Percentiles rank a stretch among this genome's conserved stretches.
Conservation (phyloP, 768 basidiomycete species). For the Leccinum imitatum region DNA sequence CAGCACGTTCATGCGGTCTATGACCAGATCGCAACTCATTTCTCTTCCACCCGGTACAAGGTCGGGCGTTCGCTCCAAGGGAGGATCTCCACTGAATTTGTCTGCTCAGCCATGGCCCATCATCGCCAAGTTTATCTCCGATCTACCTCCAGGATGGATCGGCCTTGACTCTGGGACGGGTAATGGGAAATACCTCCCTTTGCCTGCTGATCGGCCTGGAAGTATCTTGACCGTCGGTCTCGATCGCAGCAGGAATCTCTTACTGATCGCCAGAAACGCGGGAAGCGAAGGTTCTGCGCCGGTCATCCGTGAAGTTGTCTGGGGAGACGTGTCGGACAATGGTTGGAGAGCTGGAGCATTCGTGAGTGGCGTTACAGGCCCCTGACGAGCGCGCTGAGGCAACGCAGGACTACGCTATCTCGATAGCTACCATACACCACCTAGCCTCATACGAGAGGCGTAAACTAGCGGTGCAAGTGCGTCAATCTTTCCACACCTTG, state of each 20-base stretch:
- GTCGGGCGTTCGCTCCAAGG: slow-evolving; percentile 34
- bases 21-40: slow-evolving; percentile 82
- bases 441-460: slow-evolving; percentile 79
- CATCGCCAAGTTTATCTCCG: slow-evolving; percentile 70
- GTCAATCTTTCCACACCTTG: slow-evolving; percentile 7
- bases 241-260: slow-evolving; percentile 77
- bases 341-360: slow-evolving; percentile 80
- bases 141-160: slow-evolving; percentile 71
- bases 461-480: slow-evolving; percentile 69
- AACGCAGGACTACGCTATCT: slow-evolving; percentile 90
- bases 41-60: slow-evolving; percentile 89
- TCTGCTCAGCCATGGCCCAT: slow-evolving; percentile 82
- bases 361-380: slow-evolving; percentile 45
- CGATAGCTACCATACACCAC: slow-evolving; percentile 97
- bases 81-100: neutral
- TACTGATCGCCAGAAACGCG: slow-evolving; percentile 71
- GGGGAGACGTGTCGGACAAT: slow-evolving; percentile 72
- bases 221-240: slow-evolving; percentile 76
- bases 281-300: slow-evolving; percentile 37
- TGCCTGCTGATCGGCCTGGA: slow-evolving; percentile 60
- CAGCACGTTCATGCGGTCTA: slow-evolving; percentile 81
- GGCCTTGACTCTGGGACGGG: slow-evolving; percentile 96
- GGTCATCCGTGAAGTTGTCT: slow-evolving; percentile 66
- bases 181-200: slow-evolving; percentile 94
- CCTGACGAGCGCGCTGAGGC: slow-evolving; percentile 4